A percentile compares a stretch with the other conserved stretches of the same genome.
phyloP scores from a whole-genome alignment of 78 protist species.

The Tieghemostelium lacteum region DNA sequence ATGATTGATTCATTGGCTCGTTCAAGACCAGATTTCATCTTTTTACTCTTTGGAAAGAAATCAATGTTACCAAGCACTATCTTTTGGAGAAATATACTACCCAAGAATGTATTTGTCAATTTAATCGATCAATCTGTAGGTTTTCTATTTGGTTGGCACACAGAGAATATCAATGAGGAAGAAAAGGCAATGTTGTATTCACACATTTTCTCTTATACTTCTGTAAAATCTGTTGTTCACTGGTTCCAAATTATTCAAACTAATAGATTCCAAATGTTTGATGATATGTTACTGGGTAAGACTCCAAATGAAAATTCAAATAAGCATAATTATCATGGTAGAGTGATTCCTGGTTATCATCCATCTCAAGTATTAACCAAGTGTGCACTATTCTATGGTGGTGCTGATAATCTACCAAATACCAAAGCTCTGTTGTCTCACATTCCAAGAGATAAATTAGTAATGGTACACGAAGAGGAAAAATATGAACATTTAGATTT shows the following conservation, averaged over 20 bases:
- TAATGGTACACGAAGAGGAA: conserved; percentile 44
- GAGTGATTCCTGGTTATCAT: conserved; percentile 63
- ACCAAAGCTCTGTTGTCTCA: conserved; percentile 44
- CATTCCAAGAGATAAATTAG: conserved; percentile 48
- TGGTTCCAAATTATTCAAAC: conserved; percentile 84
- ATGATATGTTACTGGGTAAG: conserved; percentile 67
- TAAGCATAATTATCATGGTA: conserved; percentile 58
- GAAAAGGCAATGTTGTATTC: conserved; percentile 67
- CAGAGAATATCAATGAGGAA: background rate
- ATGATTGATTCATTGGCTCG: conserved; percentile 65
- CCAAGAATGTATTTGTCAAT: conserved; percentile 44
- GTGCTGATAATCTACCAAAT: conserved; percentile 70
- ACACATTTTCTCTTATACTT: conserved; percentile 49
- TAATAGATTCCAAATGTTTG: conserved; percentile 81
- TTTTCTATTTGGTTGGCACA: conserved; percentile 79
- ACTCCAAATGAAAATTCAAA: conserved; percentile 57
- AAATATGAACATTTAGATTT: conserved; percentile 82
- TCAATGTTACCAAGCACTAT: conserved; percentile 60
- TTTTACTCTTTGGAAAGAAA: conserved; percentile 73
- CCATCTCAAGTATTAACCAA: conserved; percentile 48
- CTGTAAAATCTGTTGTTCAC: conserved; percentile 80
- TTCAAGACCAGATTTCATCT: conserved; percentile 74
- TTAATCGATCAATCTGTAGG: conserved; percentile 19
- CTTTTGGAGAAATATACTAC: conserved; percentile 77
- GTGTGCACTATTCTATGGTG: conserved; percentile 83